Evolutionary conservation across 108 stramenopile genomes (phyloP), one percentile per base, ranked within the genome.

Genomic region (Asterionellopsis glacialis): DNA sequence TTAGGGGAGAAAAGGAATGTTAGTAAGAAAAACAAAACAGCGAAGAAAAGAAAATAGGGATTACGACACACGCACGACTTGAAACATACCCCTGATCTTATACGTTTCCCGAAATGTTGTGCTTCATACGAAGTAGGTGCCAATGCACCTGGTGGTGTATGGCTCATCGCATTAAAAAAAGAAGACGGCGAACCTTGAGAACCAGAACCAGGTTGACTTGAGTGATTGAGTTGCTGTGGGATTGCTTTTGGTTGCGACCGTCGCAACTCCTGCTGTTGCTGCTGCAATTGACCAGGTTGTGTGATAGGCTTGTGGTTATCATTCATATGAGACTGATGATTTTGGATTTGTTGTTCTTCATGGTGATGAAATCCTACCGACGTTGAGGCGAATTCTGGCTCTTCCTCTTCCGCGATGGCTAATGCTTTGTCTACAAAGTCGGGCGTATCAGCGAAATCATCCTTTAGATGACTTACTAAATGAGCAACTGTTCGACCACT

Each of bases 31-130:
- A 9, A 45, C 16, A 13, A 33, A 47, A 65, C 28, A 40, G 55
- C 26, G 50, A 26, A 33, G 11, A 38, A 42, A 14, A 70, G 45
- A 21, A 43, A 55, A 25, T 24, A 27, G 28, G 39, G 40, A 55
- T 43, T 16, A 33, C 33, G 33, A 33, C 33, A 33, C 7, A 33
- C 0, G 22, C n/a, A n/a, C n/a, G n/a, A n/a, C 23, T 40, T 57
- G n/a, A 49, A 14, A 72, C 86, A 81, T 73, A 88, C 87, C 72
- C 90, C 90, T 13, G 87, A 51, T 55, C 90, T 70, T 47, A 80
- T 71, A 63, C 90, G 77, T 65, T 91, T 91, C 11, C 81, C 84
- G 62, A 91, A 91, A 66, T 88, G 90, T 15, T 69, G 75, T 52
- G 75, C 71, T 64, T 91, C 90, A 67, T 88, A 91, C 16, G 81